A percentile compares a stretch with the other conserved stretches of the same genome.
Evolutionary conservation across 306 rosid species (phyloP).

Genomic region (Pterocarpus macrocarpus): DNA sequence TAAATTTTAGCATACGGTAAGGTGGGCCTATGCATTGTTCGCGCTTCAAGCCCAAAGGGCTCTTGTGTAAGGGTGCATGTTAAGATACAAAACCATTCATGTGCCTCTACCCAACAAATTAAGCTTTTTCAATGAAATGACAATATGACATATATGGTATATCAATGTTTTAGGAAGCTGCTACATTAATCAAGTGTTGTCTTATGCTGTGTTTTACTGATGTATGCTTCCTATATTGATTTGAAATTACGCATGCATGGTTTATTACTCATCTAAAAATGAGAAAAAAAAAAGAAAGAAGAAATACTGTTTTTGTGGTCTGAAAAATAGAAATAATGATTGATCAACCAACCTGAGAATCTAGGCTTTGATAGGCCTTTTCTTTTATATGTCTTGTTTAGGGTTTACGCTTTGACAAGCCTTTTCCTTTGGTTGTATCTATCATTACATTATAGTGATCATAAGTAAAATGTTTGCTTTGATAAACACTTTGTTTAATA

Average conservation of each 20-base stretch:
- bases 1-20: too few species aligned
- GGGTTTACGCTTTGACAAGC: background rate
- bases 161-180: too few species aligned
- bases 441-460: background rate
- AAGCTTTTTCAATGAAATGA: too few species aligned
- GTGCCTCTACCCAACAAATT: too few species aligned
- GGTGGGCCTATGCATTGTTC: too few species aligned
- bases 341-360: slow-evolving; percentile 1
- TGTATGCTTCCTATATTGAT: background rate
- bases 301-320: background rate
- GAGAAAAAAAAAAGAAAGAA: background rate
- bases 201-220: too few species aligned
- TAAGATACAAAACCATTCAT: too few species aligned
- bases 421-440: background rate
- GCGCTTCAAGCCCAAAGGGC: too few species aligned
- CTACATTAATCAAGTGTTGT: too few species aligned
- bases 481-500: background rate
- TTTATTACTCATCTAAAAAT: background rate
- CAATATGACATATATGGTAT: too few species aligned
- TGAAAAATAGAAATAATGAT: background rate
- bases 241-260: background rate
- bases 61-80: too few species aligned
- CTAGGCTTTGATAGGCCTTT: background rate
- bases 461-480: background rate
- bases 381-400: background rate